phyloP scores from a whole-genome alignment of 2,329 filamentous ascomycete genomes.

The Furcasterigmium furcatum region DNA sequence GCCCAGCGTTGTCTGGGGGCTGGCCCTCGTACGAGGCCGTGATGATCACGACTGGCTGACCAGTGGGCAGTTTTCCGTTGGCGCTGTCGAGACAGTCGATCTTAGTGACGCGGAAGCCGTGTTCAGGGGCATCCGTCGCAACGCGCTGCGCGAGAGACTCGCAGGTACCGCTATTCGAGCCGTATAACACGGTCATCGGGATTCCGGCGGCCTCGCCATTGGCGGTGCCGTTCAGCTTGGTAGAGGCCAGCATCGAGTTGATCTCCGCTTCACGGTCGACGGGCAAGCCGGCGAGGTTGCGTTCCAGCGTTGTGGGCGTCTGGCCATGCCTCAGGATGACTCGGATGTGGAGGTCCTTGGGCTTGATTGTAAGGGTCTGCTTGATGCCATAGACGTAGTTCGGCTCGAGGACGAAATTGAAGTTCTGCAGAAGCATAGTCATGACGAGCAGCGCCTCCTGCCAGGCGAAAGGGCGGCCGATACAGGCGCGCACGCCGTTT shows the following conservation, averaged over 20 bases:
- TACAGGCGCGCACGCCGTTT: conserved; percentile 48
- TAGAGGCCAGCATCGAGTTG: neutral
- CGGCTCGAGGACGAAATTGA: conserved; percentile 60
- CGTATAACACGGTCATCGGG: conserved; percentile 60
- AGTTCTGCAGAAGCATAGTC: conserved; percentile 62
- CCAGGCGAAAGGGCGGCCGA: conserved; percentile 51
- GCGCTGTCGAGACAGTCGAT: conserved; percentile 56
- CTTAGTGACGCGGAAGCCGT: conserved; percentile 50
- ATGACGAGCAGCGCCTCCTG: conserved; percentile 44
- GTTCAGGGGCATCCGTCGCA: conserved; percentile 48
- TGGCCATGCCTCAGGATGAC: conserved; percentile 45
- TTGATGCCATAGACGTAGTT: conserved; percentile 49
- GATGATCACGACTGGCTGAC: conserved; percentile 59
- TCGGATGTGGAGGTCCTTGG: conserved; percentile 56
- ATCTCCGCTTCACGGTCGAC: neutral
- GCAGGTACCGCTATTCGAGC: conserved; percentile 68
- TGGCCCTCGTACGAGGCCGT: conserved; percentile 68
- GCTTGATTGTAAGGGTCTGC: conserved; percentile 55
- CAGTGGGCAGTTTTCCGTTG: conserved; percentile 50
- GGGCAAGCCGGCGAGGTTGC: conserved; percentile 32
- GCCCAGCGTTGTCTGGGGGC: conserved; percentile 64
- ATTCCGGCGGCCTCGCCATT: conserved; percentile 15
- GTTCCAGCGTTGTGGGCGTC: conserved; percentile 38
- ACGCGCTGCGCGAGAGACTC: conserved; percentile 61
- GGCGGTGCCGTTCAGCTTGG: conserved; percentile 8